Conservation (phyloP, 106 monocot species). For the Allium sativum region DNA sequence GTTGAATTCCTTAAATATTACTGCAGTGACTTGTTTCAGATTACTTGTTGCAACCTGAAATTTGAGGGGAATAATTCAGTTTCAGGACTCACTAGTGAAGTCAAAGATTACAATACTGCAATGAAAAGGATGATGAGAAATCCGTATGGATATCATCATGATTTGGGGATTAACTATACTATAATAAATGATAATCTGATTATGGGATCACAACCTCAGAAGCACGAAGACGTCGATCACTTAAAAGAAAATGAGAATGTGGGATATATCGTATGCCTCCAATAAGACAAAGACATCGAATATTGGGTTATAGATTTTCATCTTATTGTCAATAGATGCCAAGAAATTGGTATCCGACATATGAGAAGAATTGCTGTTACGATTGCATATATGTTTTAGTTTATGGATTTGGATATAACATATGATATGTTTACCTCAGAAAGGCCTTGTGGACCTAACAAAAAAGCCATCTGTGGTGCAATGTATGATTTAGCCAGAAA, state of each 20-base stretch:
- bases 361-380: conserved; percentile 87
- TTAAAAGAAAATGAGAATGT: conserved; percentile 61
- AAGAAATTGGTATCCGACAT: conserved; percentile 52
- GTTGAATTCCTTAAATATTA: too few relatives aligned
- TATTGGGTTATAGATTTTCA: conserved; percentile 83
- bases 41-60: too few relatives aligned
- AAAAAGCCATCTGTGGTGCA: conserved; percentile 61
- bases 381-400: conserved; percentile 88
- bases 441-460: conserved; percentile 77
- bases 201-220: conserved; percentile 93
- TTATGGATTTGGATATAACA: conserved; percentile 68
- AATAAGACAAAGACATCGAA: conserved; percentile 80
- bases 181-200: conserved; percentile 59
- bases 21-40: too few relatives aligned
- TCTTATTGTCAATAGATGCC: conserved; percentile 54
- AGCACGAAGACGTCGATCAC: conserved; percentile 79
- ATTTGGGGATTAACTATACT: conserved; percentile 84
- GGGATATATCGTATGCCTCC: conserved; percentile 73
- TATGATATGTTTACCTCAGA: conserved; percentile 53
- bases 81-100: too few relatives aligned
- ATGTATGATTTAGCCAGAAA: conserved; percentile 81
- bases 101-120: conserved; percentile 49
- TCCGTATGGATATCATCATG: conserved; percentile 60
- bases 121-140: conserved; percentile 74
- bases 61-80: not conserved